Evolutionary conservation across 2,329 filamentous ascomycete genomes (phyloP), one percentile per base, ranked within the genome.

Genomic region (Plectosphaerella cucumerina): DNA sequence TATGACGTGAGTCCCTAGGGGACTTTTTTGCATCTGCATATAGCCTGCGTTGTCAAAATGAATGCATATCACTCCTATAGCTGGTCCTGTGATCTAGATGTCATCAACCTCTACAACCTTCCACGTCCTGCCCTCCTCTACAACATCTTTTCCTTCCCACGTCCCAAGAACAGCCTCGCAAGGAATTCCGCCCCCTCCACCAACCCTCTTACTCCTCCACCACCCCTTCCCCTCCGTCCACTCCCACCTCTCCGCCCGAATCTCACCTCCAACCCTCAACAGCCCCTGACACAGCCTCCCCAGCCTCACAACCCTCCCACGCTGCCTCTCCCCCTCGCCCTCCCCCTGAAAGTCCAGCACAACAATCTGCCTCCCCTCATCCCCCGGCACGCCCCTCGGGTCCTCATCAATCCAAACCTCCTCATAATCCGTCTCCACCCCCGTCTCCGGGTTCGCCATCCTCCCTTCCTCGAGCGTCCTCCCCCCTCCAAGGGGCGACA

Each of bases 371-470:
- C 52, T 51, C 18, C 56, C 50, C 21, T 51, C 54, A 0, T 53
- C 52, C 8, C 54, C 60, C 21, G 53, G 23, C 15, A 54, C 58
- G 10, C 53, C 26, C 9, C 43, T 22, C 0, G 66, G 68, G 2
- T 67, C 62, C 2, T 73, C 63, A 41, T 83, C 78, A 2, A 68
- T 64, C 86, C 86, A 89, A 3, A 86, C 62, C 64, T 90, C 86
- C 62, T 89, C 85, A 57, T 91, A 90, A 1, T 68, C 66, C 10
- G 74, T 75, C 37, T 74, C 63, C 1, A 59, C 41, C 0, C 78
- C 77, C 1, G 79, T 81, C 1, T 65, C 70, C 0, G 81, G 81
- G 56, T 87, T 83, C 11, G 76, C 65, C 78, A 86, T 86, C 12
- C 59, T 58, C 0, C 85, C 85, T 42, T 68, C 77, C 62, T 89